phyloP scores from a whole-genome alignment of 2,329 filamentous ascomycete species.

The Diaporthe velutina region DNA sequence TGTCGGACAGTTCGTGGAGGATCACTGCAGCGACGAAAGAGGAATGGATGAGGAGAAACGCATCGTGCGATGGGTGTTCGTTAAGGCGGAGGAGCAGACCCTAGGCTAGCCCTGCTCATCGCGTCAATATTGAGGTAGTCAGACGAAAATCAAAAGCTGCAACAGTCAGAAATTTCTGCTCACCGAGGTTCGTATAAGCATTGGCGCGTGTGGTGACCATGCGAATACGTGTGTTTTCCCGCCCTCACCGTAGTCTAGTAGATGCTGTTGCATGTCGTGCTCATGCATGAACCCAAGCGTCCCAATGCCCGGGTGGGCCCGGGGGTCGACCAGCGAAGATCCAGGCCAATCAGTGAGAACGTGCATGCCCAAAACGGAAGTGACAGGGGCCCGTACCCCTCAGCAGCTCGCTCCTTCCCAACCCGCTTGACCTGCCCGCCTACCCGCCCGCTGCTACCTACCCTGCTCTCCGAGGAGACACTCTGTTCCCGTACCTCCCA shows the following conservation, averaged over 20 bases:
- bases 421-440: neutral
- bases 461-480: neutral
- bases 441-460: neutral
- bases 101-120: neutral
- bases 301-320: neutral
- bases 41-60: neutral
- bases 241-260: neutral
- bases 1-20: too few species aligned
- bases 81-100: neutral
- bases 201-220: neutral
- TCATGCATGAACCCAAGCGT: neutral
- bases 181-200: conserved; percentile 9
- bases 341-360: conserved; percentile 13
- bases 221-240: neutral
- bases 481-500: neutral
- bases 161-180: neutral
- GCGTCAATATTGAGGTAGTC: neutral
- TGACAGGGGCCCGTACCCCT: neutral
- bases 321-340: neutral
- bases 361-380: conserved; percentile 6
- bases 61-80: neutral
- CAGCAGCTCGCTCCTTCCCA: conserved; percentile 8
- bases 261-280: neutral
- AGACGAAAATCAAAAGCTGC: neutral
- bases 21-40: neutral